These are phyloP conservation scores for Auriculariales sp. DNA, from an alignment of 768 basidiomycete species.

Conservation along the genomic window DNA sequence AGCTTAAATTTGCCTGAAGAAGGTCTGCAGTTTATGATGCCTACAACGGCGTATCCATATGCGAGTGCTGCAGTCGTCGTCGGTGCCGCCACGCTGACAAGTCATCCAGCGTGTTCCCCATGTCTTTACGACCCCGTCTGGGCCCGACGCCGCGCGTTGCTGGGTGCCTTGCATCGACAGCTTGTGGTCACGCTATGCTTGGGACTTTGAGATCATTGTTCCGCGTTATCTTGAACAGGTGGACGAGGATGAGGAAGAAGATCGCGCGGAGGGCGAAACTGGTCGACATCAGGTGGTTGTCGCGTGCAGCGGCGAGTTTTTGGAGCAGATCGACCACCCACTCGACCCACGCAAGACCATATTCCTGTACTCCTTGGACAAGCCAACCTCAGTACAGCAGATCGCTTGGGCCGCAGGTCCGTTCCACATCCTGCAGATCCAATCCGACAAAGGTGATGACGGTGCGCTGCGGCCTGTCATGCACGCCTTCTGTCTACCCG, in stretches of 20 bases:
- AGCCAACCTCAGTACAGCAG: conserved; percentile 88
- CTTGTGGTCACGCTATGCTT: conserved; percentile 91
- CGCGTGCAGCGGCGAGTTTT: conserved; percentile 85
- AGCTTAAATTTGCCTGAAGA: conserved; percentile 70
- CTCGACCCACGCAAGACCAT: conserved; percentile 89
- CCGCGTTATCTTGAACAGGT: conserved; percentile 67
- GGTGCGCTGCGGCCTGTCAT: conserved; percentile 58
- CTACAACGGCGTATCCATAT: conserved; percentile 70
- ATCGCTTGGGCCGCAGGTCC: conserved; percentile 93
- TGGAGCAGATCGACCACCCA: conserved; percentile 90
- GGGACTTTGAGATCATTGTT: conserved; percentile 96
- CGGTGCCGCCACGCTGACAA: conserved; percentile 3
- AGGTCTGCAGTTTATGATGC: conserved; percentile 73
- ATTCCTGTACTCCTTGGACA: conserved; percentile 78
- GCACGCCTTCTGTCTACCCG: conserved; percentile 87
- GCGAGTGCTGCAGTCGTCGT: conserved; percentile 30
- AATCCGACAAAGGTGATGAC: conserved; percentile 46
- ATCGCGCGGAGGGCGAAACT: conserved; percentile 30
- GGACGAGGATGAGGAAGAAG: conserved; percentile 29
- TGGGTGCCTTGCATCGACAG: conserved; percentile 98
- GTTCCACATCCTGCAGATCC: conserved; percentile 65
- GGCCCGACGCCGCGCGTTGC: conserved; percentile 83
- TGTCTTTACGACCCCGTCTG: conserved; percentile 77
- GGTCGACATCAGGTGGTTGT: conserved; percentile 57
- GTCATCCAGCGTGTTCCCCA: conserved; percentile 70